These are phyloP conservation scores for Fusarium napiforme DNA, from an alignment of 2,329 filamentous ascomycete species.

Conservation along the genomic window DNA sequence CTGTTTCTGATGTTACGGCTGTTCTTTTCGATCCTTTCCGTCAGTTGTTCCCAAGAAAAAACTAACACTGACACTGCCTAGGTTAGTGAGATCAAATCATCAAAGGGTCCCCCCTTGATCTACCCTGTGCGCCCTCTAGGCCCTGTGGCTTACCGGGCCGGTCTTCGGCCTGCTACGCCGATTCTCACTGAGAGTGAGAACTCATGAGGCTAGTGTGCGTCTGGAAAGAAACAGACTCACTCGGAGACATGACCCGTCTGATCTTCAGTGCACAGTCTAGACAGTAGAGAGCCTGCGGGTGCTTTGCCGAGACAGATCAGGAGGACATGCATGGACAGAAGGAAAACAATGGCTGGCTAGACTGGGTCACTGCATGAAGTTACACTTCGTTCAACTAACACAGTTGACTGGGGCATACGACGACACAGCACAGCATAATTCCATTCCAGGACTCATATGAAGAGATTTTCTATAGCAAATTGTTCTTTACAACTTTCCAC, in stretches of 20 bases:
- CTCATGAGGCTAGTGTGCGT: slow-evolving; percentile 21
- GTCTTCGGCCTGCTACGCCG: slow-evolving; percentile 25
- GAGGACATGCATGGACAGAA: slow-evolving; percentile 10
- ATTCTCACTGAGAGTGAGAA: slow-evolving; percentile 9
- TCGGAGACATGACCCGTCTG: slow-evolving; percentile 28
- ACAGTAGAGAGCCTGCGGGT: slow-evolving; percentile 20
- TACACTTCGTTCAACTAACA: slow-evolving; percentile 6
- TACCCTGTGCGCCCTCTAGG: background rate
- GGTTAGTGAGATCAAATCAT: slow-evolving; percentile 20
- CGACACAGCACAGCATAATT: background rate
- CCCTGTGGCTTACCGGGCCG: slow-evolving; percentile 29
- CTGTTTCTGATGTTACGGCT: slow-evolving; percentile 9
- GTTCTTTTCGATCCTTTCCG: slow-evolving; percentile 24
- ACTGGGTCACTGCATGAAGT: slow-evolving; percentile 13
- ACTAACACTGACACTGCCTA: slow-evolving; percentile 2
- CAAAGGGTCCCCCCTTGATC: slow-evolving; percentile 15
- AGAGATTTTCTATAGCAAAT: background rate
- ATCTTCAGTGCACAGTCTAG: slow-evolving; percentile 11
- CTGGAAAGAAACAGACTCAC: slow-evolving; percentile 15
- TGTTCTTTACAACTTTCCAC: background rate
- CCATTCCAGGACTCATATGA: background rate
- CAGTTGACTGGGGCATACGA: background rate
- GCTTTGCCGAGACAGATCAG: slow-evolving; percentile 33
- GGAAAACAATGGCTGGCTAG: slow-evolving; percentile 4
- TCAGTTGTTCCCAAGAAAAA: slow-evolving; percentile 13